These are phyloP conservation scores for Knoxdaviesia capensis DNA, from an alignment of 2,329 filamentous ascomycete genomes.

Conservation along the genomic window DNA sequence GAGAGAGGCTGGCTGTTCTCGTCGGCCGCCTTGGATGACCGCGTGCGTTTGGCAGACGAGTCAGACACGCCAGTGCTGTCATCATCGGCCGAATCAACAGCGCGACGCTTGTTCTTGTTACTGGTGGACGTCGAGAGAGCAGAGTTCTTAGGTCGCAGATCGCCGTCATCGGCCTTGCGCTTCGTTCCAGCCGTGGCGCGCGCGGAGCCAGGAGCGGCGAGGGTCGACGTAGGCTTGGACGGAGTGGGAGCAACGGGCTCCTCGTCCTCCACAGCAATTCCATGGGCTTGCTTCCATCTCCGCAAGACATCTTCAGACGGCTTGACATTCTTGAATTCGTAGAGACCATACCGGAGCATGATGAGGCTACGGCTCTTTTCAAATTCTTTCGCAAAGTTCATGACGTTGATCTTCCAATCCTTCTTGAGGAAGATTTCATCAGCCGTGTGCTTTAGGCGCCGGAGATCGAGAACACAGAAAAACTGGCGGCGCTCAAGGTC, in stretches of 20 bases:
- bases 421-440: slow-evolving; percentile 39
- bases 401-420: slow-evolving; percentile 41
- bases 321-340: slow-evolving; percentile 42
- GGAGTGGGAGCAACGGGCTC: slow-evolving; percentile 11
- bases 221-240: slow-evolving; percentile 11
- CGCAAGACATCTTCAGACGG: slow-evolving; percentile 35
- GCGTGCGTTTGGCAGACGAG: no score
- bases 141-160: slow-evolving; percentile 15
- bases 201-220: background rate
- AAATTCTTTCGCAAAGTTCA: slow-evolving; percentile 43
- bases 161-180: slow-evolving; percentile 35
- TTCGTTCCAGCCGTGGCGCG: slow-evolving; percentile 14
- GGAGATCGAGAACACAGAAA: slow-evolving; percentile 41
- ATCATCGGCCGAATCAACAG: slow-evolving; percentile 18
- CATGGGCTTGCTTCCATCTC: slow-evolving; percentile 36
- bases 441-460: slow-evolving; percentile 39
- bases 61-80: slow-evolving; percentile 4
- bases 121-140: slow-evolving; percentile 14
- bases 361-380: slow-evolving; percentile 43
- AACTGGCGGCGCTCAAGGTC: slow-evolving; percentile 40
- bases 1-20: slow-evolving; percentile 6
- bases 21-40: no score
- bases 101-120: slow-evolving; percentile 29
- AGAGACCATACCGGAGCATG: slow-evolving; percentile 38
- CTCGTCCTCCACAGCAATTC: slow-evolving; percentile 23